Evolutionary conservation across 306 rosid species (phyloP), one percentile per base, ranked within the genome.

Genomic region (Cucumis melo): DNA sequence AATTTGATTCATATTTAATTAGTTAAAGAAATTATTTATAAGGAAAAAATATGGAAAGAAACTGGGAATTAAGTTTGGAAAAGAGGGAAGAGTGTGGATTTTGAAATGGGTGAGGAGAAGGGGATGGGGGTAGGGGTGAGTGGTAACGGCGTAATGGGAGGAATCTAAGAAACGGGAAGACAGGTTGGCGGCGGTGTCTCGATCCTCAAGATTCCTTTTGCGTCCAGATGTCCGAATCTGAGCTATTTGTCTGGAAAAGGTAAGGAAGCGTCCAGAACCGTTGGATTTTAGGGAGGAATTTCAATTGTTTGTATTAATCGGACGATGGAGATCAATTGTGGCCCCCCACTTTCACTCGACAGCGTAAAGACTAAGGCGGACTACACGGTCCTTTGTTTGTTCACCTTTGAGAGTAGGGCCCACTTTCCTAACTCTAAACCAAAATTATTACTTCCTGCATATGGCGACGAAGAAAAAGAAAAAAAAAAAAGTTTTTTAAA

Each of bases 141-240:
- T 10, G 44, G 44, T 42, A 44, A 44, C 50, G 50, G 50, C 50
- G 39, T 34, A 75, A 48, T 21, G 14, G 44, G 39, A 46, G 21
- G 53, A 65, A 65, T 38, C 76, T 68, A 77, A 77, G 60, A 4
- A 48, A 71, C 12, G 20, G 44, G 11, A 3, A 6, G 77, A 75
- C 64, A 75, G 57, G 34, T 67, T 82, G 77, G 82, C 86, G 86
- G 86, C 82, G 81, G 48, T 60, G 77, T 82, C 86, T 16, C 73
- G 20, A 70, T 67, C 58, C 2, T 12, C 38, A 7, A 68, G 80
- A 85, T 82, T 81, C 80, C 58, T 1, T 9, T 1, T 4, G 68
- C 16, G 44, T 63, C 70, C 70, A 64, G 10, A 2, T 62, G 20
- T 62, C 12, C 20, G 68, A 29, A 19, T 64, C 27, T 3, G 21